Evolutionary conservation across 768 basidiomycete genomes (phyloP).

Genomic region (Tricholoma bakamatsutake): DNA sequence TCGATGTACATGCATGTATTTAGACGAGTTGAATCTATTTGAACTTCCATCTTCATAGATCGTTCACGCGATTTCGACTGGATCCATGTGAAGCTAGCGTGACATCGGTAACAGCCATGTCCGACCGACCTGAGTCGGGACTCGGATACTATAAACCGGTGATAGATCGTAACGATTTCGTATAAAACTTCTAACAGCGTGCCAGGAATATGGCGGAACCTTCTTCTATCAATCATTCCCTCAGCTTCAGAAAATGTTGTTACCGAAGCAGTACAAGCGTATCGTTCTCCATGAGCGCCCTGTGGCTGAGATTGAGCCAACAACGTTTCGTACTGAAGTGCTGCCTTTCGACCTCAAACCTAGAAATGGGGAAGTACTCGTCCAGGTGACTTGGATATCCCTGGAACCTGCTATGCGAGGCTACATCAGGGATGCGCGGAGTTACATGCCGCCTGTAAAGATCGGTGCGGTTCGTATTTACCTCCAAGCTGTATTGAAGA

Average conservation of each 20-base stretch:
- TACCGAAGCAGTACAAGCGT: constrained; percentile 41
- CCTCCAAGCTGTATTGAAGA: constrained; percentile 1
- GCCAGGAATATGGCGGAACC: not conserved
- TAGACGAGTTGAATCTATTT: too few relatives aligned
- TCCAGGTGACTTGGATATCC: constrained; percentile 75
- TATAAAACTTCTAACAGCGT: not conserved
- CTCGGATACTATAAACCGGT: too few relatives aligned
- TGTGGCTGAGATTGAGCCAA: constrained; percentile 54
- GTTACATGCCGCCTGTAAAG: constrained; percentile 65
- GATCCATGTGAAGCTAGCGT: too few relatives aligned
- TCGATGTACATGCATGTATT: too few relatives aligned
- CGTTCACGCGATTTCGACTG: too few relatives aligned
- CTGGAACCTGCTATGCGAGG: constrained; percentile 89
- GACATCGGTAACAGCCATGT: too few relatives aligned
- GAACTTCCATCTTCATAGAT: too few relatives aligned
- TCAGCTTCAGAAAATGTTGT: constrained; percentile 5
- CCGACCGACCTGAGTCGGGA: too few relatives aligned
- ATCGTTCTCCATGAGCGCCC: constrained; percentile 80
- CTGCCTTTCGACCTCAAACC: constrained; percentile 50
- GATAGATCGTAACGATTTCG: too few relatives aligned
- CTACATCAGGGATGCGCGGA: constrained; percentile 69
- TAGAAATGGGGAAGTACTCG: constrained; percentile 49
- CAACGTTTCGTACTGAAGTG: constrained; percentile 65
- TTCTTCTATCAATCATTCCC: not conserved
- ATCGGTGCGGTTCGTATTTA: constrained; percentile 49